Conservation (phyloP, 805 yeast genomes). For the Gaillardinia entomophila region DNA sequence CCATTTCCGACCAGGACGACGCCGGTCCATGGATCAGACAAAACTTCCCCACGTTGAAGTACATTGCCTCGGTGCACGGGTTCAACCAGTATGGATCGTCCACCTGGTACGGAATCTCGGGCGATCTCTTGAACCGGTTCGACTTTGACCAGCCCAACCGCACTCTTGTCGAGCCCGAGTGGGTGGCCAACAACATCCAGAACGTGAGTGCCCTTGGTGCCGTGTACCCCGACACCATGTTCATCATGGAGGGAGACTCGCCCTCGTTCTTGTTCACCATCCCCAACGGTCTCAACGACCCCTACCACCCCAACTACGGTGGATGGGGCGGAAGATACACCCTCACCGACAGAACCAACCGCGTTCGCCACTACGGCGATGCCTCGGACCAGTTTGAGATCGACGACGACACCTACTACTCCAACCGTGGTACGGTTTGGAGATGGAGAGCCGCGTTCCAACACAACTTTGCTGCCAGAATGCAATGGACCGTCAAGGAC, state of each 20-base stretch:
- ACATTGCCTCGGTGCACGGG: constrained; percentile 19
- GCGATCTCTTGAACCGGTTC: constrained; percentile 12
- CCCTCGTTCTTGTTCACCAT: constrained; percentile 17
- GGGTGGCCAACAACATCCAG: constrained; percentile 15
- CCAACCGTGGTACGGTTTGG: constrained; percentile 25
- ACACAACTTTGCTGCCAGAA: constrained; percentile 22
- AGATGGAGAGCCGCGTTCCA: constrained; percentile 27
- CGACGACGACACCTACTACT: constrained; percentile 8
- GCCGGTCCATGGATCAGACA: constrained; percentile 25
- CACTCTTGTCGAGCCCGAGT: constrained; percentile 14
- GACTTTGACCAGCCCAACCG: constrained; percentile 21
- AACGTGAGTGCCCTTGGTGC: constrained; percentile 19
- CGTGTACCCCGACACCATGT: constrained; percentile 15
- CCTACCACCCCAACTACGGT: constrained; percentile 22
- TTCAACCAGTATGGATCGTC: constrained; percentile 20
- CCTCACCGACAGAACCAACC: constrained; percentile 12
- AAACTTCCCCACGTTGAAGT: constrained; percentile 15
- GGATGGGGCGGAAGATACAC: constrained; percentile 31
- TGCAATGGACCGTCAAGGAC: constrained; percentile 24
- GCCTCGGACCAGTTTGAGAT: constrained; percentile 14
- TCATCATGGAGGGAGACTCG: constrained; percentile 25
- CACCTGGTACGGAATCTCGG: constrained; percentile 26
- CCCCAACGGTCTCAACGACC: constrained; percentile 24
- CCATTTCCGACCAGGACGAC: constrained; percentile 28
- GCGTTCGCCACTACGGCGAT: constrained; percentile 14